Evolutionary conservation across 2,329 filamentous ascomycete species (phyloP).

Genomic region (Paracamarosporium sp.): DNA sequence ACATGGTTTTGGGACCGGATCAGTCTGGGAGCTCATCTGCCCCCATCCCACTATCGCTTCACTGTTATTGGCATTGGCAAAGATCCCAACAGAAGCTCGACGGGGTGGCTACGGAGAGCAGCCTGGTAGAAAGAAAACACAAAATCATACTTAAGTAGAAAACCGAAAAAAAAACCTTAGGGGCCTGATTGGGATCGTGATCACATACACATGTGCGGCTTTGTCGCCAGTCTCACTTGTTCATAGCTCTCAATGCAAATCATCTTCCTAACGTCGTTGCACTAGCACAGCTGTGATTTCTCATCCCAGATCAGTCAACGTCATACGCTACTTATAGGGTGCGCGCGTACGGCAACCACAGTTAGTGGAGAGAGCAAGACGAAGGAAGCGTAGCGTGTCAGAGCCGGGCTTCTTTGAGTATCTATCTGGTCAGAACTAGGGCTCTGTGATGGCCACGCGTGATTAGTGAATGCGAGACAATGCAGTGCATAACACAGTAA

Average conservation of each 20-base stretch:
- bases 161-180: constrained; percentile 22
- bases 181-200: constrained; percentile 22
- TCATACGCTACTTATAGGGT: background rate
- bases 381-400: background rate
- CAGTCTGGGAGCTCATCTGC: constrained; percentile 29
- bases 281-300: background rate
- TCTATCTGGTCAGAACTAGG: background rate
- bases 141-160: constrained; percentile 16
- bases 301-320: background rate
- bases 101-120: constrained; percentile 1
- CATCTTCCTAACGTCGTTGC: background rate
- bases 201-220: background rate
- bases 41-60: constrained; percentile 5
- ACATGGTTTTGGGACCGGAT: constrained; percentile 27
- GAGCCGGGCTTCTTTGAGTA: background rate
- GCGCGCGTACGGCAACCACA: background rate
- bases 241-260: constrained; percentile 11
- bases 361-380: background rate
- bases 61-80: background rate
- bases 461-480: background rate
- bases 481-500: background rate
- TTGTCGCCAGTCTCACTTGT: background rate
- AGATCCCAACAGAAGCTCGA: background rate
- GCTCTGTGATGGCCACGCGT: background rate
- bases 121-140: constrained; percentile 29